Evolutionary conservation across 805 yeast genomes (phyloP), one percentile per base, ranked within the genome.

Genomic region (Barnettozyma salicaria): DNA sequence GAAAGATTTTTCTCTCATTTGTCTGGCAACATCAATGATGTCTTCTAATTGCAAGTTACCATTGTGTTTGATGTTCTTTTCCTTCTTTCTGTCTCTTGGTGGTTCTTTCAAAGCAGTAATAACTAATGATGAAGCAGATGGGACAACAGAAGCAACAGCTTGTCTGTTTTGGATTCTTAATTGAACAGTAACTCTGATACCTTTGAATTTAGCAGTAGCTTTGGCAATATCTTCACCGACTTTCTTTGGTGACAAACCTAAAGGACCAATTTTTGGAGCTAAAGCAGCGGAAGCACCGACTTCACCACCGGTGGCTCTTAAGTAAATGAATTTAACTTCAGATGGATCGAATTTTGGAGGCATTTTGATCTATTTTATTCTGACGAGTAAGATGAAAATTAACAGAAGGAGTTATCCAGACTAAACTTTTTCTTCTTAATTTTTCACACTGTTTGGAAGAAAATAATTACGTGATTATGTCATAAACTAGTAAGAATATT

Each of bases 231-330:
- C 98, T 76, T 92, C 98, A 89, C 98, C 98, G 67, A 92, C 96
- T 83, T 92, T 90, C 95, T 90, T 92, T 78, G 98, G 97, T 50
- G 97, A 88, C 62, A 92, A 78, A 88, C 98, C 98, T 68, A 92
- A 86, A 61, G 98, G 98, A 86, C 98, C 98, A 67, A 92, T 92
- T 90, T 92, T 92, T 70, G 98, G 98, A 61, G 98, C 98, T 65
- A 92, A 84, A 57, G 98, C 96, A 56, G 98, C 85, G 51, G 97
- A 88, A 64, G 97, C 96, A 78, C 97, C 98, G 64, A 92, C 94
- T 80, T 92, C 98, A 80, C 98, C 98, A 85, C 98, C 98, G 60
- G 88, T 94, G 74, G 98, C 97, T 84, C 98, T 87, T 74, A 92
- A 77, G 86, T 90, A 90, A 75, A 92, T 77, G 85, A 75, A 86